phyloP scores from a whole-genome alignment of 1,284 basidiomycete species.

The Ganoderma lucidum region DNA sequence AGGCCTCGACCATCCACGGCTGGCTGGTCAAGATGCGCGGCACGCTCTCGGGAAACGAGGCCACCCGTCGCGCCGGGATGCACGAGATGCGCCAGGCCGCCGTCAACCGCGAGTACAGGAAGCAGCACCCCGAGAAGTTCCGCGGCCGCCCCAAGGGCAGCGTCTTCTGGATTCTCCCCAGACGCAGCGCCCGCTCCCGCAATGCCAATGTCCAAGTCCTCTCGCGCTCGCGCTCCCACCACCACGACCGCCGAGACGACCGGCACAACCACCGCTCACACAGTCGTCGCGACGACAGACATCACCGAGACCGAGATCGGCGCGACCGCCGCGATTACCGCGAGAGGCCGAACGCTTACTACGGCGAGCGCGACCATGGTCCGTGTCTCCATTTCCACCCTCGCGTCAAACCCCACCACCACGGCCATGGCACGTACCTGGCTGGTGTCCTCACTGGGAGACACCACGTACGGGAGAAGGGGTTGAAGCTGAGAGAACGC shows the following conservation, averaged over 20 bases:
- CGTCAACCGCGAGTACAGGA: constrained; percentile 36
- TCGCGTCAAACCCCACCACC: constrained; percentile 37
- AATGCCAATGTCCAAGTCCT: neutral
- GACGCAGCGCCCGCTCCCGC: constrained; percentile 13
- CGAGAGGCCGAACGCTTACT: constrained; percentile 18
- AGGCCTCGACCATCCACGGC: constrained; percentile 74
- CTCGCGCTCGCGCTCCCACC: constrained; percentile 11
- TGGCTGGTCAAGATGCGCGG: constrained; percentile 84
- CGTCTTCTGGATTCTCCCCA: constrained; percentile 31
- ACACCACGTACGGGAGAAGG: constrained; percentile 24
- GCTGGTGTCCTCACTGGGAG: constrained; percentile 31
- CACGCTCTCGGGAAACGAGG: constrained; percentile 71
- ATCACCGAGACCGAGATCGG: constrained; percentile 5
- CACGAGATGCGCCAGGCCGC: constrained; percentile 47
- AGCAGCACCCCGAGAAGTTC: constrained; percentile 30
- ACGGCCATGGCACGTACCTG: constrained; percentile 36
- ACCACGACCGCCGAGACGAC: constrained; percentile 15
- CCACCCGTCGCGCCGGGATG: constrained; percentile 57
- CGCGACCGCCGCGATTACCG: constrained; percentile 21
- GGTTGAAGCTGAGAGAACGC: constrained; percentile 19
- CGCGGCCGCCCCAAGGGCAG: constrained; percentile 25
- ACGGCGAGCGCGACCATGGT: constrained; percentile 26
- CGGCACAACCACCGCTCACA: constrained; percentile 7
- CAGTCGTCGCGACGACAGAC: constrained; percentile 23
- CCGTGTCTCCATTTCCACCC: constrained; percentile 38